Conservation (phyloP, 345 rosid species). For the Hirschfeldia incana region DNA sequence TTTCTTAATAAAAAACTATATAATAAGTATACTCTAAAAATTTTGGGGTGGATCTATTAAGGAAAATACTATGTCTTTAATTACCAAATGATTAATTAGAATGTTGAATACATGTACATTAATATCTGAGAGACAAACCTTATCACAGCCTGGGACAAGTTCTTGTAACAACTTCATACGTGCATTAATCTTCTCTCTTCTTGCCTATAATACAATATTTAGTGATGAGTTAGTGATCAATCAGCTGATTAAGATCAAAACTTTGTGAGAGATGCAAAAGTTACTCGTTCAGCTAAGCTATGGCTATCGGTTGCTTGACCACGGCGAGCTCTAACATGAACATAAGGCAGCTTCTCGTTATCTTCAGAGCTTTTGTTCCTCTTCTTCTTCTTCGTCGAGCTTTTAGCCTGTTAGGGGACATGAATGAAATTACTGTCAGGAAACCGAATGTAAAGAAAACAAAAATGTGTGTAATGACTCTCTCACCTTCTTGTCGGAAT, state of each 20-base stretch:
- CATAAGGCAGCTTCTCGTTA: slow-evolving; percentile 66
- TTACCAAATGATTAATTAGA: slow-evolving; percentile 49
- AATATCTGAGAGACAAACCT: slow-evolving; percentile 52
- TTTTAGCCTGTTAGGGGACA: slow-evolving; percentile 45
- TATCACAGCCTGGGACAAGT: slow-evolving; percentile 83
- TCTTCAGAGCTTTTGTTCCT: slow-evolving; percentile 56
- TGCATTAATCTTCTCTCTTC: slow-evolving; percentile 77
- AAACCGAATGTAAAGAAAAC: background rate
- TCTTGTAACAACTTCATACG: slow-evolving; percentile 77
- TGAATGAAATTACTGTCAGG: background rate
- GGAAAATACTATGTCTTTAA: slow-evolving; percentile 29
- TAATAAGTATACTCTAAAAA: slow-evolving; percentile 5
- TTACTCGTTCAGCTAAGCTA: slow-evolving; percentile 82
- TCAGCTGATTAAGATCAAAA: slow-evolving; percentile 22
- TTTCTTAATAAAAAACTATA: slow-evolving; percentile 17
- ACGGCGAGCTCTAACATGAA: slow-evolving; percentile 77
- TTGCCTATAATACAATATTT: slow-evolving; percentile 48
- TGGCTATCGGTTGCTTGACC: slow-evolving; percentile 85
- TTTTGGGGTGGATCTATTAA: slow-evolving; percentile 30
- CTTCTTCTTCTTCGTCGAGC: slow-evolving; percentile 63
- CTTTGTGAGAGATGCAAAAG: background rate
- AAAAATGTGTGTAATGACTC: background rate
- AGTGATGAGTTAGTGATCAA: slow-evolving; percentile 15
- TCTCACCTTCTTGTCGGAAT: slow-evolving; percentile 54
- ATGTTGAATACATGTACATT: background rate